Evolutionary conservation across 2,329 filamentous ascomycete species (phyloP), one percentile per base, ranked within the genome.

Genomic region (Talaromyces sp.): DNA sequence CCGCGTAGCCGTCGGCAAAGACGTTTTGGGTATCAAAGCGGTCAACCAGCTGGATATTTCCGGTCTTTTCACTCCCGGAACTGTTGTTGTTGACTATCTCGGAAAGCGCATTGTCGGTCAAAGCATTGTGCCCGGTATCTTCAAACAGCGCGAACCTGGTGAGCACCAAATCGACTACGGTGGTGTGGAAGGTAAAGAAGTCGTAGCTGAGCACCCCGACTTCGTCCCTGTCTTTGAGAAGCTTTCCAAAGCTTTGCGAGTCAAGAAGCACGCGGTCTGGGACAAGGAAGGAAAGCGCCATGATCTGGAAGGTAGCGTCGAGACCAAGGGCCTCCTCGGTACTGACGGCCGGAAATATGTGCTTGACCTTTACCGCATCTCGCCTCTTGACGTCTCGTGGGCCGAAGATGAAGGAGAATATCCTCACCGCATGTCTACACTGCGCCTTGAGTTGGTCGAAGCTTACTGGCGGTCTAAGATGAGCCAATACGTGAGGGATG

Each of bases 121-220:
- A 79, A 98, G 93, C 70, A 97, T 99, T 65, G 95, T 99, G 19
- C 95, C 95, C 5, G 96, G 95, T 62, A 99, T 99, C 70, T 99
- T 99, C 84, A 98, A 97, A 81, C 95, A 98, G 79, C 88, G 93
- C 38, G 95, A 98, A 70, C 91, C 93, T 31, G 95, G 93, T 57
- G 95, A 99, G 84, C 95, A 96, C 77, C 95, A 98, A 76, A 98
- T 99, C 68, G 95, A 99, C 74, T 99, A 99, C 71, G 95, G 95
- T 72, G 95, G 93, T 66, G 95, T 98, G 32, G 95, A 99, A 73
- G 95, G 96, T 66, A 96, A 96, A 78, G 95, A 99, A 66, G 85
- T 96, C 27, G 91, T 99, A 56, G 93, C 95, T 0, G 89, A 91
- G 13, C 91, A 98, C 70, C 88, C 96, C 71, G 86, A 88, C 21